Conservation (phyloP, 345 rosid genomes). For the Populus ilicifolia region DNA sequence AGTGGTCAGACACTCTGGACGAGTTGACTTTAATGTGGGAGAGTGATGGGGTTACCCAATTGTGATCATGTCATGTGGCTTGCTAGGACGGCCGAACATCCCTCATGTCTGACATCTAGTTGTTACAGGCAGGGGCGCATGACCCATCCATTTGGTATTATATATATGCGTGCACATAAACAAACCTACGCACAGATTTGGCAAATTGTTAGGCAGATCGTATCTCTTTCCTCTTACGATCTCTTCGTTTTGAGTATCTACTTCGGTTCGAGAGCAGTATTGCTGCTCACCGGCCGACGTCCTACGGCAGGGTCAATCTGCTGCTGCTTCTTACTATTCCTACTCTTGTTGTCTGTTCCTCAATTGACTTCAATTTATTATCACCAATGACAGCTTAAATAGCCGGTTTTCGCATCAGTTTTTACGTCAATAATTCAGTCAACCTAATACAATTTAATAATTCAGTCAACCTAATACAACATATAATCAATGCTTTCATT, state of each 20-base stretch:
- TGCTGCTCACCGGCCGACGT: too few species aligned
- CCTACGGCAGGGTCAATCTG: too few species aligned
- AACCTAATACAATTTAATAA: not conserved
- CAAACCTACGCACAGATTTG: too few species aligned
- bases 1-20: not conserved
- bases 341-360: not conserved
- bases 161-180: too few species aligned
- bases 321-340: too few species aligned
- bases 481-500: not conserved
- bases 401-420: not conserved
- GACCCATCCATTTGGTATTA: not conserved
- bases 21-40: not conserved
- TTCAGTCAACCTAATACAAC: not conserved
- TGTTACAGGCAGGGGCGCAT: not conserved
- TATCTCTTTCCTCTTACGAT: conserved; percentile 46
- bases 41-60: not conserved
- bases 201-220: not conserved
- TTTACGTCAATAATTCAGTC: not conserved
- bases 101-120: not conserved
- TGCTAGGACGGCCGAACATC: not conserved
- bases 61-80: not conserved
- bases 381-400: not conserved
- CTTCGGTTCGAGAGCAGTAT: conserved; percentile 1
- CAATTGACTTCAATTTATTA: not conserved
- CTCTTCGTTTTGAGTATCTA: conserved; percentile 37